Evolutionary conservation across 345 rosid species (phyloP).

Genomic region (Eucalyptus tenuipes): DNA sequence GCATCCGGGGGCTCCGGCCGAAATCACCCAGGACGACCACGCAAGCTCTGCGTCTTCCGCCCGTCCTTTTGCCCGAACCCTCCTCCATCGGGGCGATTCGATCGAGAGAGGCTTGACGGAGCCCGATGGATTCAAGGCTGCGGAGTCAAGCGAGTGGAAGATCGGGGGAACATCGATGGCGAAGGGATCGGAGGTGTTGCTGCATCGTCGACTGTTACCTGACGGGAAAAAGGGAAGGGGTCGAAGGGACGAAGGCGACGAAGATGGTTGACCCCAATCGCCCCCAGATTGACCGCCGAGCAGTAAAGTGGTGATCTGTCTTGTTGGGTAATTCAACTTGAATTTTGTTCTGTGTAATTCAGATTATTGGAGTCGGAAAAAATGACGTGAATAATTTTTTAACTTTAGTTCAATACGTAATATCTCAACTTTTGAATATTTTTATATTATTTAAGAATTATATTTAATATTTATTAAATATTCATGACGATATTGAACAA

Average conservation of each 20-base stretch:
- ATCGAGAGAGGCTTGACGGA: neutral
- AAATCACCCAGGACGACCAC: constrained; percentile 91
- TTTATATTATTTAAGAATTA: rapidly evolving
- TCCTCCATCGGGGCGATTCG: neutral
- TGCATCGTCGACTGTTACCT: neutral
- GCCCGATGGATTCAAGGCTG: neutral
- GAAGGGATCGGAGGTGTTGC: neutral
- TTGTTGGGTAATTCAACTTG: neutral
- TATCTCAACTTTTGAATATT: rapidly evolving
- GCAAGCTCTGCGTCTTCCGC: constrained; percentile 72
- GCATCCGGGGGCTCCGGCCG: constrained; percentile 99
- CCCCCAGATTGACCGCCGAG: rapidly evolving
- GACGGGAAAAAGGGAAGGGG: neutral
- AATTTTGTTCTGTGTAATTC: neutral
- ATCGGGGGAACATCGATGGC: neutral
- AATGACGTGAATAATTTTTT: rapidly evolving
- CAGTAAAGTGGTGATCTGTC: rapidly evolving
- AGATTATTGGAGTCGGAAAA: rapidly evolving
- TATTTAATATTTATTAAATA: neutral
- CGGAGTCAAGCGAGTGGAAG: neutral
- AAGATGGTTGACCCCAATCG: neutral
- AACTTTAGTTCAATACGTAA: rapidly evolving
- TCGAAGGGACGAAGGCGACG: neutral
- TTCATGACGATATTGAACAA: rapidly evolving
- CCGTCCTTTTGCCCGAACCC: constrained; percentile 8